Base-by-base conservation (phyloP, 805 yeast genomes). In the Candida golubevii region DNA sequence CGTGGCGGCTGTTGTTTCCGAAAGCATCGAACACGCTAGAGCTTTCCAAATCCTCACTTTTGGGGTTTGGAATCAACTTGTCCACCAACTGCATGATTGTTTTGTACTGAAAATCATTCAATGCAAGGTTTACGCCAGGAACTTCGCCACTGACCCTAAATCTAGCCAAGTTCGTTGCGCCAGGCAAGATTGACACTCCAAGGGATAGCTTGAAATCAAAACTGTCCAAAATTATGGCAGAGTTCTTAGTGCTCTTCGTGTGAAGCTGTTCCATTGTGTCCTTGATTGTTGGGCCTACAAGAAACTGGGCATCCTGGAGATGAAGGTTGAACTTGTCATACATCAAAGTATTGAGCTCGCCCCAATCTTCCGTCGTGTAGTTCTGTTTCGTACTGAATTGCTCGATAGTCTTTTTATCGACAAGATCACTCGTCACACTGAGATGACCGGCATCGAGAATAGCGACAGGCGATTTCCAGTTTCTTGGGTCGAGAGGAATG, bases 381-480 rank as follows among this genome's bases (percentile, higher is more conserved):
- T 66, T 67, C 7, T 73, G 71, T 57, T 86, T 79, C 26, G 80
- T 71, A 57, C 82, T 87, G 37, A 89, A 78, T 46, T 81, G 82
- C 40, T 82, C 81, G 26, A 89, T 75, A 37, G 78, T 79, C 4
- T 77, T 74, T 51, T 79, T 80, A 38, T 85, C 86, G 4, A 82
- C 93, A 34, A 91, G 73, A 55, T 90, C 93, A 59, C 96, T 87
- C 1, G 72, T 66, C 12, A 93, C 80, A 51, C 88, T 82, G 23
- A 95, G 83, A 62, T 91, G 97, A 58, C 99, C 99, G 7, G 97
- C 97, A 72, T 93, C 98, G 42, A 93, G 72, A 14, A 93, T 79
- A 4, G 90, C 87, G 51, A 96, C 95, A 0, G 97, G 95, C 0
- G 97, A 82, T 34, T 83, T 74, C 81, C 88, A 82, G 50, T 78